Evolutionary conservation across 805 yeast genomes (phyloP).

Genomic region (Nakazawaea ishiwadae): DNA sequence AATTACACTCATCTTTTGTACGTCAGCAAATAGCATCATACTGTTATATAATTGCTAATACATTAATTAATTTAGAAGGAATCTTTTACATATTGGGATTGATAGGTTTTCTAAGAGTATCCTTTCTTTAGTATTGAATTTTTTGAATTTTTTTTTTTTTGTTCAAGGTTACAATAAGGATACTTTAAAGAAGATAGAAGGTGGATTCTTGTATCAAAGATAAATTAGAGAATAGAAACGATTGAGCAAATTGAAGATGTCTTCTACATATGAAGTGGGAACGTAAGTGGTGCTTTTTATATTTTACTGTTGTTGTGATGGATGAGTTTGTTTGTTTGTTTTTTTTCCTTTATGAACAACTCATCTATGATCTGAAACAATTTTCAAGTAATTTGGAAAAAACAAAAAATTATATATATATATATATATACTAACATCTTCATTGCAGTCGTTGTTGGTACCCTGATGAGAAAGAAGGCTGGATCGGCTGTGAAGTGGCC

Average conservation of each 20-base stretch:
- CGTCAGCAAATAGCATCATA: too few relatives aligned
- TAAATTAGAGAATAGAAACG: constrained; percentile 22
- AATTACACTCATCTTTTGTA: too few relatives aligned
- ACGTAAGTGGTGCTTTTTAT: constrained; percentile 35
- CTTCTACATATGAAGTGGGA: constrained; percentile 45
- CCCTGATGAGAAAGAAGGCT: constrained; percentile 68
- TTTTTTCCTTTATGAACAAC: background rate
- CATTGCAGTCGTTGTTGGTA: constrained; percentile 73
- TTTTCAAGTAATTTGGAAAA: background rate
- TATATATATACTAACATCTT: background rate
- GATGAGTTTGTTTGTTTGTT: background rate
- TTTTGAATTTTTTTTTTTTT: too few relatives aligned
- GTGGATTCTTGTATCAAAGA: background rate
- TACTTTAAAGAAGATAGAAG: background rate
- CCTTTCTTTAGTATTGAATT: too few relatives aligned
- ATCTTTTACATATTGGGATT: too few relatives aligned
- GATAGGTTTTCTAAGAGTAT: too few relatives aligned
- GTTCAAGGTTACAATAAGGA: background rate
- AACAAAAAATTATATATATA: too few relatives aligned
- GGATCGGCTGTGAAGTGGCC: constrained; percentile 66
- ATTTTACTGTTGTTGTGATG: background rate
- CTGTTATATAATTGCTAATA: too few relatives aligned
- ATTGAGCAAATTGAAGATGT: constrained; percentile 25
- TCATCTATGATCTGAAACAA: background rate
- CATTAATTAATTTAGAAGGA: too few relatives aligned